Conservation (phyloP, 1,284 basidiomycete genomes). For the Ceratorhiza oryzae-sativae region DNA sequence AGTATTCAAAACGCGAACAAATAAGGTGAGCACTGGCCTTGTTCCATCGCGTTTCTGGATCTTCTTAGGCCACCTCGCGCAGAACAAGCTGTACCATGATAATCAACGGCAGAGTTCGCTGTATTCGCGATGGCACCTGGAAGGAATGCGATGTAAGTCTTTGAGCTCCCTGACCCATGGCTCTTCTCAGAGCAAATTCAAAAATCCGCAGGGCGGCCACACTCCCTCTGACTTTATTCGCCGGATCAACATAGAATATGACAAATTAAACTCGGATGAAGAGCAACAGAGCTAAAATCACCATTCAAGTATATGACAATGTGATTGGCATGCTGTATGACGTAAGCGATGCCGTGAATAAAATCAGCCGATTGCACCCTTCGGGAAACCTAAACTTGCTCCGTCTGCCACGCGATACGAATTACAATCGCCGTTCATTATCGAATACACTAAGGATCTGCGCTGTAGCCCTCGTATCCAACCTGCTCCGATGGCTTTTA, state of each 20-base stretch:
- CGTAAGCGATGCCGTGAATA: constrained; percentile 29
- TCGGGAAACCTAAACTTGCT: constrained; percentile 3
- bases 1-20: constrained; percentile 56
- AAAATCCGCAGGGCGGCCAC: constrained; percentile 71
- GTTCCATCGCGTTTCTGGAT: not conserved
- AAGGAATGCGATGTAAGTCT: constrained; percentile 79
- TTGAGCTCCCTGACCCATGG: constrained; percentile 7
- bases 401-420: constrained; percentile 22
- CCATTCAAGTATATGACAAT: constrained; percentile 5
- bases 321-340: constrained; percentile 13
- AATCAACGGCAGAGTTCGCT: constrained; percentile 72
- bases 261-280: constrained; percentile 62
- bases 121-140: constrained; percentile 81
- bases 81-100: constrained; percentile 87
- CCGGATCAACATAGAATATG: constrained; percentile 79
- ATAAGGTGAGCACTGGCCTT: constrained; percentile 60
- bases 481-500: not conserved
- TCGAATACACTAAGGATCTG: constrained; percentile 2
- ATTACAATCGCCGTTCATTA: constrained; percentile 27
- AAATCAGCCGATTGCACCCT: not conserved
- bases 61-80: constrained; percentile 38
- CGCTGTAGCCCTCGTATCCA: not conserved
- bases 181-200: constrained; percentile 38
- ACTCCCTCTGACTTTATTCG: constrained; percentile 73
- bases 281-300: constrained; percentile 6